Evolutionary conservation across 208 protist genomes (phyloP), one percentile per base, ranked within the genome.

Genomic region (Novymonas esmeraldas): DNA sequence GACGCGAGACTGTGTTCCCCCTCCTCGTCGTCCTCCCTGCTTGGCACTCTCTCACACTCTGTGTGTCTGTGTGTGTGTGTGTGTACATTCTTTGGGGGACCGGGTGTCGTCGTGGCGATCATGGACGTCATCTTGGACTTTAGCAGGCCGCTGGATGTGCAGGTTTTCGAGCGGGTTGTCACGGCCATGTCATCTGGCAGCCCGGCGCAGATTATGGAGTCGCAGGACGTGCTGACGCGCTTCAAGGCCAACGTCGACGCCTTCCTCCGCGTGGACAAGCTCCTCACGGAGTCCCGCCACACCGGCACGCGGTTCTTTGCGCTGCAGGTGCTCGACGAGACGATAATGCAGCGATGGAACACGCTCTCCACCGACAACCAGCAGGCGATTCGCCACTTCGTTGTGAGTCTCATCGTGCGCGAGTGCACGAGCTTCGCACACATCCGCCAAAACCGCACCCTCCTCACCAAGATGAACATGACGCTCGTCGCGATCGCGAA

Each of bases 401-500:
- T 99, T 22, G 94, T 99, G 16, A 93, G 82, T 58, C 54, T 98
- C 2, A 98, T 99, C 66, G 98, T 99, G 28, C 63, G 84, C 22
- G 69, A 97, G 39, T 93, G 87, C 75, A 76, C 60, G 6, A 85
- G 70, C 50, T 84, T 87, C 28, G 71, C 52, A 6, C 69, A 76
- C 11, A 82, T 96, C 31, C 83, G 85, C 31, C 68, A 72, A 51
- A 64, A 79, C 24, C 76, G 83, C 44, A 72, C 85, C n/a, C 71
- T 97, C 22, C 72, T 98, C 20, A 95, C 93, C 3, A 97, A 97
- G 63, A 82, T 97, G 68, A 97, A 98, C 73, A 85, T 77, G 73
- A 89, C 89, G 18, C 76, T 98, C 9, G 91, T 98, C 2, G 84
- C 78, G 79, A 99, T 99, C 54, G 77, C 99, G 6, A 99, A 99